These are phyloP conservation scores for Mycena galopus DNA, from an alignment of 768 basidiomycete species.

Conservation along the genomic window DNA sequence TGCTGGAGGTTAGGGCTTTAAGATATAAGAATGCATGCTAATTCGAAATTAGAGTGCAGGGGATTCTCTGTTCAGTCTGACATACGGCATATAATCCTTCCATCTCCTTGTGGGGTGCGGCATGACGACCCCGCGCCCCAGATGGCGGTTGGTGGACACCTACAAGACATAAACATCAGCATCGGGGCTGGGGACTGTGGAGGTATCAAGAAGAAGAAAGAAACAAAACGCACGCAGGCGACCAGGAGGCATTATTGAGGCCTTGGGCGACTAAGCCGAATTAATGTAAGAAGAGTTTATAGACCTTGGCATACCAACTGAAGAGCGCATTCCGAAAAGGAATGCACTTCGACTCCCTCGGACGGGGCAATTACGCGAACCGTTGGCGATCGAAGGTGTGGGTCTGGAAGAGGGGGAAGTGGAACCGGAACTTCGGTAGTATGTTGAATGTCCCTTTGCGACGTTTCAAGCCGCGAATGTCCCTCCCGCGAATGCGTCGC, in stretches of 20 bases:
- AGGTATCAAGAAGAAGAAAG: too few relatives aligned
- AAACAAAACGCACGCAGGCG: neutral
- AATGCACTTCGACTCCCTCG: neutral
- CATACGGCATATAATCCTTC: neutral
- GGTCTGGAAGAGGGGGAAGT: neutral
- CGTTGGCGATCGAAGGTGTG: neutral
- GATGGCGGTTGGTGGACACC: neutral
- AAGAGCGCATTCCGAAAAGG: neutral
- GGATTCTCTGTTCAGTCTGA: neutral
- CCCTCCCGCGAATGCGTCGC: too few relatives aligned
- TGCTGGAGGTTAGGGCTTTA: neutral
- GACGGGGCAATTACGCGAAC: neutral
- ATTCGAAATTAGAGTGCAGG: neutral
- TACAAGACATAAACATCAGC: neutral
- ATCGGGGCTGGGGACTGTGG: too few relatives aligned
- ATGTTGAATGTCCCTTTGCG: neutral
- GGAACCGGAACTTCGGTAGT: neutral
- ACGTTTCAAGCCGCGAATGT: neutral
- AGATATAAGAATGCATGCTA: neutral
- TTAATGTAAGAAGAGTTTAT: neutral
- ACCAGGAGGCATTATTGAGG: neutral
- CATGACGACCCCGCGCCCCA: neutral
- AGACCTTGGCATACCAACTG: neutral
- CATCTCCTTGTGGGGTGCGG: neutral
- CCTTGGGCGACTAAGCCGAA: neutral